Conservation (phyloP, 768 basidiomycete genomes). For the Auriscalpium microsporum region DNA sequence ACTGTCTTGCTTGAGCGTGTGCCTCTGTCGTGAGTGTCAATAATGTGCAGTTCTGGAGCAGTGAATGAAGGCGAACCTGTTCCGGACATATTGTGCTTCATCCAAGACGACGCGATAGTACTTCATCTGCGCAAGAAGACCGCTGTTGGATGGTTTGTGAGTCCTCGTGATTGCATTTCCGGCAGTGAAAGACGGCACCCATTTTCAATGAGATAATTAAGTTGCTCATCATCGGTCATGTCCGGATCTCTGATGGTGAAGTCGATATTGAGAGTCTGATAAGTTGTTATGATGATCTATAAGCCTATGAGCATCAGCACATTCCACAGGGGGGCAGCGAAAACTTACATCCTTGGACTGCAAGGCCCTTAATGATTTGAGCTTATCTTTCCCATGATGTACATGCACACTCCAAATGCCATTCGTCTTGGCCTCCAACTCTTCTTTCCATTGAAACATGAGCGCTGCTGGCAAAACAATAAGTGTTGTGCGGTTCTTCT, state of each 20-base stretch:
- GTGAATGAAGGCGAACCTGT: slow-evolving; percentile 31
- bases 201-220: slow-evolving; percentile 37
- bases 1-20: slow-evolving; percentile 53
- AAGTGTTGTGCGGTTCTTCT: slow-evolving; percentile 48
- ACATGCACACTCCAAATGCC: slow-evolving; percentile 54
- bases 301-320: background rate
- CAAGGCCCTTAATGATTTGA: slow-evolving; percentile 44
- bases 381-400: slow-evolving; percentile 65
- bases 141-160: slow-evolving; percentile 23
- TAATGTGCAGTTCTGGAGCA: background rate
- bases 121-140: slow-evolving; percentile 48
- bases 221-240: slow-evolving; percentile 37
- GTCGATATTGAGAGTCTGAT: slow-evolving; percentile 60
- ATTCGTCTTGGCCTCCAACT: slow-evolving; percentile 61
- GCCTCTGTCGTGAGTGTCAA: slow-evolving; percentile 23
- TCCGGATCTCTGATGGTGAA: slow-evolving; percentile 42
- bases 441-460: slow-evolving; percentile 54
- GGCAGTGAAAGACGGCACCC: slow-evolving; percentile 30
- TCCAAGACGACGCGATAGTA: slow-evolving; percentile 72
- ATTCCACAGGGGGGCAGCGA: background rate
- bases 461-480: slow-evolving; percentile 74
- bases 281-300: slow-evolving; percentile 70
- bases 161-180: too few relatives aligned
- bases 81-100: slow-evolving; percentile 73
- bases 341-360: slow-evolving; percentile 42